Evolutionary conservation across 345 rosid species (phyloP), one percentile per base, ranked within the genome.

Genomic region (Syzygium aqueum): DNA sequence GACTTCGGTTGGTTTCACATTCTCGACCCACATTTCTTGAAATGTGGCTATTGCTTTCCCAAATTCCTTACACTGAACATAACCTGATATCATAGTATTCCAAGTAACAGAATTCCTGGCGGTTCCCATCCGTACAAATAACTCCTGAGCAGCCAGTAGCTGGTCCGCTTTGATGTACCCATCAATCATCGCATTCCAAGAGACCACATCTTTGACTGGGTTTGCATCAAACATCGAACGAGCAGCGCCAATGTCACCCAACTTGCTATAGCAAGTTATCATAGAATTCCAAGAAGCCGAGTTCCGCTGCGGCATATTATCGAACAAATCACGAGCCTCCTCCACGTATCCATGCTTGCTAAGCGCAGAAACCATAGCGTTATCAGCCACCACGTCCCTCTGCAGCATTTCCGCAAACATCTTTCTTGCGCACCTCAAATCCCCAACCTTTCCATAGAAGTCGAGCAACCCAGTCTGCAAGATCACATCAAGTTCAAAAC

Each of bases 401-500:
- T 85, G 53, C 51, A 51, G 80, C 87, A 85, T 85, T 85, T 23
- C 87, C 22, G 30, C 82, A 43, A 61, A 85, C 87, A 85, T 37
- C 83, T 85, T 85, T 77, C 87, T 85, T 22, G 87, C 28, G 28
- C 80, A 85, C 14, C 46, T 30, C 87, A 85, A 61, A 49, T 61
- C 19, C 7, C 87, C 87, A n/a, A 77, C 57, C 8, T 85, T 85
- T 50, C 80, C 87, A 63, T 85, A 63, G 56, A 85, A 65, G 82
- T 85, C 87, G 49, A 85, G 87, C 80, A 85, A 77, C 40, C 87
- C 87, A 51, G 87, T 85, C 87, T 85, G 87, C 87, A 85, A 53
- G 82, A 85, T 12, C 87, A 85, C 87, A 12, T 85, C 87, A 25
- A 63, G 53, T 40, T 30, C 83, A 53, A 61, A 85, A 3, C 87